These are phyloP conservation scores for Danielozyma ontarioensis DNA, from an alignment of 805 yeast genomes.

Conservation along the genomic window DNA sequence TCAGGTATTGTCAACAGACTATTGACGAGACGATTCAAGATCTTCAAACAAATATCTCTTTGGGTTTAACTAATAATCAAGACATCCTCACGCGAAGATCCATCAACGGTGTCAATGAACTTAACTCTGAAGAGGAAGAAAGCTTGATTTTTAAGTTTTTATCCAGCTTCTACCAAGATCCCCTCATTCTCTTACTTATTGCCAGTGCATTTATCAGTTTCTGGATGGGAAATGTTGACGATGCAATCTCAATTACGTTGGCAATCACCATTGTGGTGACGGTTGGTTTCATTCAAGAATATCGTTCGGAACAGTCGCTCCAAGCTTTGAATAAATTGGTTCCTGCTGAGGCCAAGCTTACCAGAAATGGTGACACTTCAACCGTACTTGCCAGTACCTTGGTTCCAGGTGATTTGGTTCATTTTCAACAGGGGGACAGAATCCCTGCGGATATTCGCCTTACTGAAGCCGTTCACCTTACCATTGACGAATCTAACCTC, in stretches of 20 bases:
- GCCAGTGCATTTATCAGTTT: conserved; percentile 87
- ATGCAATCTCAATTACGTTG: conserved; percentile 87
- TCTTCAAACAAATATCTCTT: conserved; percentile 52
- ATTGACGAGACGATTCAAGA: conserved; percentile 61
- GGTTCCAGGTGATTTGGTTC: conserved; percentile 95
- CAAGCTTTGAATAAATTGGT: conserved; percentile 90
- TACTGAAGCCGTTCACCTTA: conserved; percentile 68
- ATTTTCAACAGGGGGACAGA: conserved; percentile 87
- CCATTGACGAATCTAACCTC: conserved; percentile 88
- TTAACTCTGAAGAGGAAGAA: conserved; percentile 73
- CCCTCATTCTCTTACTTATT: conserved; percentile 78
- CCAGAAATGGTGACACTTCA: conserved; percentile 73
- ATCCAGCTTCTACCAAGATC: conserved; percentile 82
- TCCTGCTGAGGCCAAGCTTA: conserved; percentile 93
- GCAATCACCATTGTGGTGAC: conserved; percentile 92
- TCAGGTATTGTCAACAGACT: conserved; percentile 55
- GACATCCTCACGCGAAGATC: conserved; percentile 71
- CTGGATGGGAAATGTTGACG: conserved; percentile 93
- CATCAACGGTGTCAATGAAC: conserved; percentile 77
- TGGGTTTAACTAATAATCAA: conserved; percentile 63
- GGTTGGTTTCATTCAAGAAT: conserved; percentile 97
- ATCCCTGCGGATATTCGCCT: conserved; percentile 94
- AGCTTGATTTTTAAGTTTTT: conserved; percentile 66
- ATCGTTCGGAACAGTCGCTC: conserved; percentile 88
- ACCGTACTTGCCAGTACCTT: conserved; percentile 80